Evolutionary conservation across 371 early-diverging fungal species (phyloP).

Genomic region (Saksenaea vasiformis): DNA sequence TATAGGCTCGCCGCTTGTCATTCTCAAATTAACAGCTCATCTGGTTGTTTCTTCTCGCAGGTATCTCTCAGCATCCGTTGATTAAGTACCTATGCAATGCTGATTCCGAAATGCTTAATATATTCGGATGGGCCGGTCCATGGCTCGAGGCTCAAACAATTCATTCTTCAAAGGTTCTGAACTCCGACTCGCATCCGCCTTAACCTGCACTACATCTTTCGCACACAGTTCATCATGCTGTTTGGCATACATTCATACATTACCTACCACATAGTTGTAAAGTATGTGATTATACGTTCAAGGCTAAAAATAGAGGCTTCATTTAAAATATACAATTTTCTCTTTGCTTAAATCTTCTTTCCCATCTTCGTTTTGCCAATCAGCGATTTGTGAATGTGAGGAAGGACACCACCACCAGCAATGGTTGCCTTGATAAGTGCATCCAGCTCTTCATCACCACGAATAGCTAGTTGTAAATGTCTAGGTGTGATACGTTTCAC

Average conservation of each 20-base stretch:
- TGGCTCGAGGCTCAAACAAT: no score
- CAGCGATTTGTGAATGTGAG: constrained; percentile 77
- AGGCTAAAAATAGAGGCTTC: constrained; percentile 1
- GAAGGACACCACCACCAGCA: constrained; percentile 87
- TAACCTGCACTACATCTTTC: no score
- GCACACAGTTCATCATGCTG: not conserved
- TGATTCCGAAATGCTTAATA: no score
- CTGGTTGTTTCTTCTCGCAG: no score
- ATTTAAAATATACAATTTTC: constrained; percentile 1
- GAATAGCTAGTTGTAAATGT: constrained; percentile 89
- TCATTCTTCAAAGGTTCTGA: no score
- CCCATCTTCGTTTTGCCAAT: constrained; percentile 62
- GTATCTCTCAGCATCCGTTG: no score
- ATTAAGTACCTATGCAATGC: no score
- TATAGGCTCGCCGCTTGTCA: no score
- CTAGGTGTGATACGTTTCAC: constrained; percentile 90
- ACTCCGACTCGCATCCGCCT: no score
- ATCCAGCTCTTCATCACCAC: constrained; percentile 91
- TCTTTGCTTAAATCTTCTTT: constrained; percentile 43
- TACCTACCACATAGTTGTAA: not conserved
- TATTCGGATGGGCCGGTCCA: no score
- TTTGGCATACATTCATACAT: not conserved
- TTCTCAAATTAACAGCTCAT: no score
- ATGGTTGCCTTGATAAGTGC: constrained; percentile 87
- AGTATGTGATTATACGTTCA: not conserved